Base-by-base conservation (phyloP, 2,329 filamentous ascomycete genomes). In the Periconia sp. region DNA sequence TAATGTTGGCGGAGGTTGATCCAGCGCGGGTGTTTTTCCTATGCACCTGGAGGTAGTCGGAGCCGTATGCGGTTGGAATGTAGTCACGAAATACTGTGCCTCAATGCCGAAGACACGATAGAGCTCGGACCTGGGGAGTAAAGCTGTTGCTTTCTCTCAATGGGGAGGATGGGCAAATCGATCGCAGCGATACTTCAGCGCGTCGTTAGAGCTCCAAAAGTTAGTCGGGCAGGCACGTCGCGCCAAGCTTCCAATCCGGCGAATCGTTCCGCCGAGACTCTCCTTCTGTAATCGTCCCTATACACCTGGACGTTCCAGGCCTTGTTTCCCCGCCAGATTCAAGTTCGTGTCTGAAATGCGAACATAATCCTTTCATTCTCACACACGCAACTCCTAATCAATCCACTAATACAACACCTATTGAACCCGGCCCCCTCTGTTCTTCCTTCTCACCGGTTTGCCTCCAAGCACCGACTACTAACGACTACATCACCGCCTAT, bases 201-300 rank as follows among this genome's bases (percentile, higher is more conserved):
- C 63, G 59, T 63, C 55, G 49, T 52, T 54, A 56, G 52, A 60
- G 52, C 58, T 50, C 61, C 63, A 67, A 68, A 69, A 65, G 59
- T 66, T 62, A 54, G 58, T 56, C 60, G 62, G 57, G 61, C 58
- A 66, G 18, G 23, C 17, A 23, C 18, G 27, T 54, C 58, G 58
- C 60, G 56, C 55, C 57, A 56, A 59, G 55, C 56, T 57, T 50
- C 43, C 23, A 27, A 27, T 27, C 9, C 62, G 66, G 61, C 47
- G 55, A 61, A 62, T 61, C 44, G 60, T 66, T 70, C 52, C 59
- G n/a, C 45, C 50, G 53, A 37, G 33, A 5, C 33, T 14, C 31
- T 37, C 15, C 33, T n/a, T 5, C 11, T n/a, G 11, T 37, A 13
- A 37, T 37, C 11, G 10, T n/a, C n/a, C n/a, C 11, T 37, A 37